Percentiles rank a stretch among this genome's conserved stretches.
These are phyloP conservation scores for Monosporascus cannonballus DNA, from an alignment of 2,329 filamentous ascomycete genomes.

Conservation along the genomic window DNA sequence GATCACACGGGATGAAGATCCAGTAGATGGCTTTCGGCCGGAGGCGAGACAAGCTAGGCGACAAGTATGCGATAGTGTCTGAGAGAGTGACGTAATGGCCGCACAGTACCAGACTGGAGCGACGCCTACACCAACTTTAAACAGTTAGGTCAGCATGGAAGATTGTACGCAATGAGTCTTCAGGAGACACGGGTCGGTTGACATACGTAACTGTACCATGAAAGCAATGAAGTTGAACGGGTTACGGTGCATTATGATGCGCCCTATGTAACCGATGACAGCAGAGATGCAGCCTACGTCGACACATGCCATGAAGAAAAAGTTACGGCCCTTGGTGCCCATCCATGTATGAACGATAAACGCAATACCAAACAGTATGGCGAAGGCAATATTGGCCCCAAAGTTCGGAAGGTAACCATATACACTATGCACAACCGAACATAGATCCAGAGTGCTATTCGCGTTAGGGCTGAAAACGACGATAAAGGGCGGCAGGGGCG, in stretches of 20 bases:
- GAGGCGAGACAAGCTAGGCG: conserved; percentile 17
- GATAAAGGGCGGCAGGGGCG: neutral
- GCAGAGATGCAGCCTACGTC: conserved; percentile 50
- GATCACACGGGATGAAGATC: conserved; percentile 33
- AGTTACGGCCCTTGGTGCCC: conserved; percentile 41
- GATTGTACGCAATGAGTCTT: neutral
- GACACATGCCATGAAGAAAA: conserved; percentile 47
- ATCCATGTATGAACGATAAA: conserved; percentile 39
- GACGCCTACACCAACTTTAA: conserved; percentile 49
- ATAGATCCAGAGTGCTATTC: conserved; percentile 45
- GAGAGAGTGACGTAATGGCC: conserved; percentile 57
- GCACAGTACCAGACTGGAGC: conserved; percentile 53
- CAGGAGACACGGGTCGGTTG: neutral
- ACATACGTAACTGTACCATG: conserved; percentile 57
- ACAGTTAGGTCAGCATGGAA: neutral
- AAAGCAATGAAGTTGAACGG: conserved; percentile 55
- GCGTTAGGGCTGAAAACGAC: conserved; percentile 36
- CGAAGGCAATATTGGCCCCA: conserved; percentile 35
- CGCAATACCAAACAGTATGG: conserved; percentile 38
- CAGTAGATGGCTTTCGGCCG: conserved; percentile 21
- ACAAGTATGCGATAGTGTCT: conserved; percentile 28
- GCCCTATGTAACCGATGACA: conserved; percentile 56
- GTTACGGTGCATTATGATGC: conserved; percentile 50
- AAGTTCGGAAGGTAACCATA: conserved; percentile 42
- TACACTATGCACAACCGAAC: conserved; percentile 38